Percentiles rank a stretch among this genome's conserved stretches.
Evolutionary conservation across 345 rosid genomes (phyloP).

Genomic region (Populus euphratica): DNA sequence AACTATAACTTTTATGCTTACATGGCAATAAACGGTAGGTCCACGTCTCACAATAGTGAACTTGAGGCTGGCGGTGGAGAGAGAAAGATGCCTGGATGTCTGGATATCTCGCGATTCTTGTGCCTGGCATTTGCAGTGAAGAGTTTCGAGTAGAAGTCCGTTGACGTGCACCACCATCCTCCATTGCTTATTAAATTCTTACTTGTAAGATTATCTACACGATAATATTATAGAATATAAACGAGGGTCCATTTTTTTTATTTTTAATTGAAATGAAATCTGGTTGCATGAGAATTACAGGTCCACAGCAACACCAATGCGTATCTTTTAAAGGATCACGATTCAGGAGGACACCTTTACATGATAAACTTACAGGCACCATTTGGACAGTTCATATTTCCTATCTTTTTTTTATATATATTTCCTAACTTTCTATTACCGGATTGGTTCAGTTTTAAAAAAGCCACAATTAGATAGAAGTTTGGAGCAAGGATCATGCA

Average conservation of each 20-base stretch:
- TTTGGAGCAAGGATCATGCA: background rate
- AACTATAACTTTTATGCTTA: background rate
- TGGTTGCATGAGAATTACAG: background rate
- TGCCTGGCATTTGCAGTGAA: constrained; percentile 18
- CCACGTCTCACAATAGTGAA: constrained; percentile 33
- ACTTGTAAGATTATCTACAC: background rate
- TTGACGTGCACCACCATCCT: constrained; percentile 51
- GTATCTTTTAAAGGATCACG: constrained; percentile 7
- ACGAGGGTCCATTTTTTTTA: background rate
- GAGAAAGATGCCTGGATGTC: background rate
- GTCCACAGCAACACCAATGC: background rate
- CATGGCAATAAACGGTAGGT: constrained; percentile 28
- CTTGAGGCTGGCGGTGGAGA: constrained; percentile 15
- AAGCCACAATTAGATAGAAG: background rate
- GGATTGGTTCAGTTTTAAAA: background rate
- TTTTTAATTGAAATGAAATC: background rate
- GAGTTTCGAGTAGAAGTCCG: constrained; percentile 25
- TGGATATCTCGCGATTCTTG: constrained; percentile 13
- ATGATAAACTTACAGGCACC: background rate
- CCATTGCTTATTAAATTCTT: constrained; percentile 17
- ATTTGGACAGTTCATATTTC: background rate
- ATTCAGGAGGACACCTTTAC: background rate
- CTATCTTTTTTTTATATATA: too few relatives aligned
- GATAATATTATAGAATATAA: background rate
- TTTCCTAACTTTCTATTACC: background rate